Evolutionary conservation across 331 rosid genomes (phyloP).

Genomic region (Rosa hybrid): DNA sequence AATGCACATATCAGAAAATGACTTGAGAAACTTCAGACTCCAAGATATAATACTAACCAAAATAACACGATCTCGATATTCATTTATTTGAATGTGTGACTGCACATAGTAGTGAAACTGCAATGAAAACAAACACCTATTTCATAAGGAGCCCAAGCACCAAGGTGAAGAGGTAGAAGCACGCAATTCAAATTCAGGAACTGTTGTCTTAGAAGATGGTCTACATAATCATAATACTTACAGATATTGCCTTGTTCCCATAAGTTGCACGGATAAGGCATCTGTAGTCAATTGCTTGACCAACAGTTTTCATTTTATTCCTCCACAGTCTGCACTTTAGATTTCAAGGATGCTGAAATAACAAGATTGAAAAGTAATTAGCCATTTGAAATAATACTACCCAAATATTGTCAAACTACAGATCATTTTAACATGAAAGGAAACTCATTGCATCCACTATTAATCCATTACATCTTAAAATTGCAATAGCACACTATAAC

Average conservation of each 20-base stretch:
- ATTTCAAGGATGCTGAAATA: slow-evolving; percentile 75
- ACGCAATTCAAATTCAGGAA: too few relatives aligned
- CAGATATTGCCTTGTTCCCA: slow-evolving; percentile 89
- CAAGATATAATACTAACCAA: too few relatives aligned
- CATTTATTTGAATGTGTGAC: too few relatives aligned
- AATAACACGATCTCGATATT: too few relatives aligned
- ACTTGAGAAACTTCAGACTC: too few relatives aligned
- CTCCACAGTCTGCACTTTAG: slow-evolving; percentile 47
- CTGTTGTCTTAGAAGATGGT: too few relatives aligned
- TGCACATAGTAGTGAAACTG: too few relatives aligned
- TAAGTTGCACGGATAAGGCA: slow-evolving; percentile 96
- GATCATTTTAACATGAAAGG: neutral
- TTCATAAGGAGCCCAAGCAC: too few relatives aligned
- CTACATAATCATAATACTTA: slow-evolving; percentile 27
- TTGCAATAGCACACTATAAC: too few relatives aligned
- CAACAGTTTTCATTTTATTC: slow-evolving; percentile 68
- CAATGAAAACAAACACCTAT: too few relatives aligned
- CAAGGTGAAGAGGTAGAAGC: too few relatives aligned
- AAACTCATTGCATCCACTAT: neutral
- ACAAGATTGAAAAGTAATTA: slow-evolving; percentile 21
- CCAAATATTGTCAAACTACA: neutral
- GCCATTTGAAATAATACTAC: slow-evolving; percentile 8
- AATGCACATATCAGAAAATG: too few relatives aligned
- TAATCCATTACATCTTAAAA: neutral
- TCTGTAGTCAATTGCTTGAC: slow-evolving; percentile 69